Percentiles rank a stretch among this genome's conserved stretches.
Conservation (phyloP, 306 rosid genomes). For the Delonix regia region DNA sequence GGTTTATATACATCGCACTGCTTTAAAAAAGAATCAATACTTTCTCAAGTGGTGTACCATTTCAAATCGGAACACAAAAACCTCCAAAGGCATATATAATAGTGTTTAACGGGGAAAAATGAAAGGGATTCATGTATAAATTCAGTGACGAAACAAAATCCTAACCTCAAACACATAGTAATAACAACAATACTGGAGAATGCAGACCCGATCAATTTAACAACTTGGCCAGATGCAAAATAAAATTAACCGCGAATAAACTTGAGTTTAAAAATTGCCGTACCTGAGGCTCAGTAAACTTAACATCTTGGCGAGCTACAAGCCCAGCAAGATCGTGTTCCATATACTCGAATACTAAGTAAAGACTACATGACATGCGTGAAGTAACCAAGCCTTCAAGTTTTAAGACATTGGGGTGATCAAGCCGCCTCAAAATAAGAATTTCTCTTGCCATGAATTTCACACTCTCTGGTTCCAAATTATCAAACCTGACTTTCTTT, state of each 20-base stretch:
- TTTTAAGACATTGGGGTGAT: constrained; percentile 95
- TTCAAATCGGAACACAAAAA: not conserved
- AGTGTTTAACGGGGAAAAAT: not conserved
- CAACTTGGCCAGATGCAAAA: constrained; percentile 7
- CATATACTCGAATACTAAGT: constrained; percentile 95
- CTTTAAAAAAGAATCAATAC: not conserved
- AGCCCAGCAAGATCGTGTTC: constrained; percentile 99
- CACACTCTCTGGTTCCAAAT: constrained; percentile 95
- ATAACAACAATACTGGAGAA: constrained; percentile 25
- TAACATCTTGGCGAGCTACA: constrained; percentile 74
- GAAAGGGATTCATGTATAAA: not conserved
- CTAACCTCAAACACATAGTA: not conserved
- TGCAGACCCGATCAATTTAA: constrained; percentile 38
- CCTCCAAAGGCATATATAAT: not conserved
- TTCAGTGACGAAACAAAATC: constrained; percentile 33
- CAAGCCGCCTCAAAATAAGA: constrained; percentile 81
- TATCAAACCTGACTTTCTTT: constrained; percentile 96
- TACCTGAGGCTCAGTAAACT: constrained; percentile 96
- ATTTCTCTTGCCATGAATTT: constrained; percentile 99
- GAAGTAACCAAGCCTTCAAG: constrained; percentile 97
- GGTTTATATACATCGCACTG: not conserved
- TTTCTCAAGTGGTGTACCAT: not conserved
- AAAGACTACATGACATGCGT: constrained; percentile 96
- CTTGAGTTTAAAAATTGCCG: constrained; percentile 33
- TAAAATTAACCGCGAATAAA: constrained; percentile 22